A percentile compares a stretch with the other conserved stretches of the same genome.
Evolutionary conservation across 2,329 filamentous ascomycete species (phyloP).

Genomic region (Colletotrichum melonis): DNA sequence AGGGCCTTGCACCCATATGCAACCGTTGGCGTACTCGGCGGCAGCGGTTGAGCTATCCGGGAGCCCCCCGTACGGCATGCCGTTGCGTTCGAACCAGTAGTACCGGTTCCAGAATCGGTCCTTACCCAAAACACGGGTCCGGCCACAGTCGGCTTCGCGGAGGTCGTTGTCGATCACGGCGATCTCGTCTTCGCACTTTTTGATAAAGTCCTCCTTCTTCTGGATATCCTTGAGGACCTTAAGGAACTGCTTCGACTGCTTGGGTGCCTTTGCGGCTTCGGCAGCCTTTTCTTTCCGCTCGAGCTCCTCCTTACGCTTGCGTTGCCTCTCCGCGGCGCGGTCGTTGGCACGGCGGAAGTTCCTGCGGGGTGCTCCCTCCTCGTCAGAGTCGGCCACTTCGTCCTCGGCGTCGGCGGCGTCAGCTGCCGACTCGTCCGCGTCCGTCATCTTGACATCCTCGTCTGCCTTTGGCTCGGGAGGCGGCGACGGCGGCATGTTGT

Average conservation of each 20-base stretch:
- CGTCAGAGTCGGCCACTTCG: slow-evolving; percentile 76
- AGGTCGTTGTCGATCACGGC: slow-evolving; percentile 89
- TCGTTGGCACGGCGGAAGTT: slow-evolving; percentile 73
- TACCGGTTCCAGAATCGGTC: slow-evolving; percentile 99
- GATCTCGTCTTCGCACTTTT: slow-evolving; percentile 87
- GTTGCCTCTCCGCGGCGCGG: slow-evolving; percentile 77
- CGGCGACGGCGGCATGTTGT: slow-evolving; percentile 76
- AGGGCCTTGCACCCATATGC: slow-evolving; percentile 96
- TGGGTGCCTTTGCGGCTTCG: slow-evolving; percentile 73
- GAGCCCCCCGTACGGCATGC: slow-evolving; percentile 93
- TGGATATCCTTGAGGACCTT: slow-evolving; percentile 90
- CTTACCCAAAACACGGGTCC: slow-evolving; percentile 89
- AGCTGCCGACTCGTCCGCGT: slow-evolving; percentile 72
- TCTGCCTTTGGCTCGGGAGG: slow-evolving; percentile 62
- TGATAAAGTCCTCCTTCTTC: slow-evolving; percentile 84
- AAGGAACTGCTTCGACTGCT: slow-evolving; percentile 88
- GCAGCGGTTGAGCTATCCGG: slow-evolving; percentile 88
- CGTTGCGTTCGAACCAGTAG: slow-evolving; percentile 99
- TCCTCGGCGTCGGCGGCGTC: slow-evolving; percentile 65
- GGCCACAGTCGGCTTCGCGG: slow-evolving; percentile 91
- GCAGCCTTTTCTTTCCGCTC: slow-evolving; percentile 69
- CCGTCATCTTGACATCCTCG: slow-evolving; percentile 71
- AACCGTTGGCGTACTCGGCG: slow-evolving; percentile 92
- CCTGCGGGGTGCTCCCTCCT: slow-evolving; percentile 66
- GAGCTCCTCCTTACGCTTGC: slow-evolving; percentile 80